Evolutionary conservation across 805 yeast species (phyloP).

Genomic region (Teunomyces cretensis): DNA sequence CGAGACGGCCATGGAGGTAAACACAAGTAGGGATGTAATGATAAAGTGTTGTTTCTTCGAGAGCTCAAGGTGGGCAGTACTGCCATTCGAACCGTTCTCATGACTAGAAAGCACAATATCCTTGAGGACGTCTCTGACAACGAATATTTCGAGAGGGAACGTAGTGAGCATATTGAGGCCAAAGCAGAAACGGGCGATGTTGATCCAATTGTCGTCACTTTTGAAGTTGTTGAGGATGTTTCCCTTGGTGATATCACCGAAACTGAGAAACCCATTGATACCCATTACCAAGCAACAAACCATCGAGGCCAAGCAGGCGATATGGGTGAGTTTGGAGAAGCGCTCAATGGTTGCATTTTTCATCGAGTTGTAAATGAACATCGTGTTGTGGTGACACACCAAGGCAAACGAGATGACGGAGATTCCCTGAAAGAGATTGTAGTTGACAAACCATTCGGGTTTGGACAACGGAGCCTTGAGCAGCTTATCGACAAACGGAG

Average conservation of each 20-base stretch:
- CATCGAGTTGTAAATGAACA: slow-evolving; percentile 84
- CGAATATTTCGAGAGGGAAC: slow-evolving; percentile 87
- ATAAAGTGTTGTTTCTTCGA: slow-evolving; percentile 53
- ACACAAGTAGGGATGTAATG: slow-evolving; percentile 64
- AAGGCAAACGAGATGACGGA: slow-evolving; percentile 94
- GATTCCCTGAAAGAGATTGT: slow-evolving; percentile 79
- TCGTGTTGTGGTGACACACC: slow-evolving; percentile 93
- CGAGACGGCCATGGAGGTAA: slow-evolving; percentile 72
- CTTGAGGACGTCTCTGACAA: slow-evolving; percentile 80
- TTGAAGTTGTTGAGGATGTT: slow-evolving; percentile 87
- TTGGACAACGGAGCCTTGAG: slow-evolving; percentile 49
- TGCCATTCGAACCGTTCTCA: slow-evolving; percentile 15
- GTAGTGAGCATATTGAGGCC: slow-evolving; percentile 93
- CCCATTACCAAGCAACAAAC: slow-evolving; percentile 78
- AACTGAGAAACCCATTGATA: slow-evolving; percentile 69
- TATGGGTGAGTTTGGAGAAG: slow-evolving; percentile 76
- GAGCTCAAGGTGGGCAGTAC: slow-evolving; percentile 40
- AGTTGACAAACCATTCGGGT: slow-evolving; percentile 52
- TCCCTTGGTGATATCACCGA: slow-evolving; percentile 79
- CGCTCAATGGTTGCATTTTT: slow-evolving; percentile 72
- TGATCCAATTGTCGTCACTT: slow-evolving; percentile 67
- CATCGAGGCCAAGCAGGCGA: slow-evolving; percentile 80
- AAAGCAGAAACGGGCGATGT: slow-evolving; percentile 85
- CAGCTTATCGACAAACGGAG: slow-evolving; percentile 55
- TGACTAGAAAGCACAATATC: slow-evolving; percentile 47